Base-by-base conservation (phyloP, 192 early-diverging fungal species). In the Fimicolochytrium jonesii region DNA sequence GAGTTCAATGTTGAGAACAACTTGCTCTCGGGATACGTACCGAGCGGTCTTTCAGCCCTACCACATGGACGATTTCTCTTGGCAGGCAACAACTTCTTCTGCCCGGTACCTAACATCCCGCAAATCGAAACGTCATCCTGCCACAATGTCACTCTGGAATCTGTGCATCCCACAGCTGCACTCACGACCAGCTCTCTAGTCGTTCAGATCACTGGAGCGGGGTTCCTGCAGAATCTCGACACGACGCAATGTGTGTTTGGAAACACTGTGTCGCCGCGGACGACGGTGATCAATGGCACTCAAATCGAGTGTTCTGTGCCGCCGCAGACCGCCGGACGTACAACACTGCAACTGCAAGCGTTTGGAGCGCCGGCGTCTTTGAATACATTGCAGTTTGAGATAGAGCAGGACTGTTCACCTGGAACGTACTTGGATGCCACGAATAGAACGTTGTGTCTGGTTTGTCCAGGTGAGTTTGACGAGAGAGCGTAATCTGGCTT, bases 231-330 rank as follows among this genome's bases (percentile, higher is more conserved):
- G 5, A 50, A n/a, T 25, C 28, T 18, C 7, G 5, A 15, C 4
- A 56, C 45, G 17, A 58, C 32, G 6, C 26, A 15, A 6, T 66
- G 64, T 35, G 44, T 33, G 18, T 66, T 66, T 58, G 64, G 64
- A 20, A 56, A 36, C 5, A 18, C 49, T 1, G 18, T n/a, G 33
- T 44, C 64, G 3, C 5, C 28, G 5, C 31, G 39, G 6, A 58
- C 64, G 9, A 50, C 44, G 17, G 44, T 66, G n/a, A 11, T 47
- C 6, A 42, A 47, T 32, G 13, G 11, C 31, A 23, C n/a, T 15
- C 4, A 30, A 13, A 5, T 66, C 1, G 6, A 33, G 20, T 66
- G 64, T 18, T 26, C 33, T 0, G 55, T 58, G 6, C 64, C 64
- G 9, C 31, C 34, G 34, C 56, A 33, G 15, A 30, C 49, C 25